These are phyloP conservation scores for Melocanna baccifera DNA, from an alignment of 176 grass and related monocot species.

Conservation along the genomic window DNA sequence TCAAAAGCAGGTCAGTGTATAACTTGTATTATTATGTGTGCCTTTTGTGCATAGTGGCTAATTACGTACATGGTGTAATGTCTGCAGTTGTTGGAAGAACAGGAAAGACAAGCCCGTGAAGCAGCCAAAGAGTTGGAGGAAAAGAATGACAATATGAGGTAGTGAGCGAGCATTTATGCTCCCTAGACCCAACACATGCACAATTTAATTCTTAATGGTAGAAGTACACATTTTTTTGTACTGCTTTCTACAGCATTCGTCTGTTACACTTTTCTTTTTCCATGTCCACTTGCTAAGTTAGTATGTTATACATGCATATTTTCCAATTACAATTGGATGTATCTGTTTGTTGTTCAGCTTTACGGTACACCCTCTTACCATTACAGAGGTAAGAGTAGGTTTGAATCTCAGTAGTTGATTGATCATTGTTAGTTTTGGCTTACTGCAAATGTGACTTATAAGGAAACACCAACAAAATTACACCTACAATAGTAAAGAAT, in stretches of 20 bases:
- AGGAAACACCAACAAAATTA: not conserved
- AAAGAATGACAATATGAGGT: slow-evolving; percentile 59
- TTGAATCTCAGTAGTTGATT: not conserved
- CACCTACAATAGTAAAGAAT: not conserved
- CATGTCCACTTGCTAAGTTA: not conserved
- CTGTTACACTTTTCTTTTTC: not conserved
- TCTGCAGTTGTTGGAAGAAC: slow-evolving; percentile 88
- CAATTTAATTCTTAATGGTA: slow-evolving; percentile 3
- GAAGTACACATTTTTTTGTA: slow-evolving; percentile 3
- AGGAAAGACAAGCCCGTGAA: slow-evolving; percentile 74
- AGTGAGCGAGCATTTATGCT: slow-evolving; percentile 20
- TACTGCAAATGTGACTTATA: not conserved
- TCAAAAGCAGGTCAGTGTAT: slow-evolving; percentile 75
- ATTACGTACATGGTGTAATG: slow-evolving; percentile 25
- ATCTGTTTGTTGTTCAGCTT: not conserved
- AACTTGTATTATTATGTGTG: slow-evolving; percentile 7
- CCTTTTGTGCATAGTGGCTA: slow-evolving; percentile 1
- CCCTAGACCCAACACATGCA: no score
- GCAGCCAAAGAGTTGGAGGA: slow-evolving; percentile 64
- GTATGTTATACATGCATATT: not conserved
- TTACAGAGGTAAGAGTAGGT: not conserved
- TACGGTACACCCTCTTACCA: not conserved
- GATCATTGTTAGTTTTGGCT: not conserved
- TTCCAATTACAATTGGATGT: not conserved
- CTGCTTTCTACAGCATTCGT: slow-evolving; percentile 4